Evolutionary conservation across 345 rosid genomes (phyloP).

Genomic region (Brassica incana): DNA sequence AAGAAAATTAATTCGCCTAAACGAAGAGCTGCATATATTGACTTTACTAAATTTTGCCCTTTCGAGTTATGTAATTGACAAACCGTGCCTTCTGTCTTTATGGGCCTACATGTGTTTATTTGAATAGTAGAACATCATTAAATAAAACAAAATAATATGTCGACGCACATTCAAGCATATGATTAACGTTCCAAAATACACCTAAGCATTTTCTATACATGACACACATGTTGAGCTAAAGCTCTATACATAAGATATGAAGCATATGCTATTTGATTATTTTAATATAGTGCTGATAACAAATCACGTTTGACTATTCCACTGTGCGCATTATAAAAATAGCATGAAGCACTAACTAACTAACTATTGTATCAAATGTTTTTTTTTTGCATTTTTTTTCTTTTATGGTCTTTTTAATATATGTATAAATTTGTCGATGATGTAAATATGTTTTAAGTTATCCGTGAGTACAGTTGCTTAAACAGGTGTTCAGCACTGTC

Average conservation of each 20-base stretch:
- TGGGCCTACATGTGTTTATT: slow-evolving; percentile 32
- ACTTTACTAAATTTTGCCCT: slow-evolving; percentile 1
- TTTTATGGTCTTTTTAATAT: not conserved
- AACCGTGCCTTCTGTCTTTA: slow-evolving; percentile 7
- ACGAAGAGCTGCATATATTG: not conserved
- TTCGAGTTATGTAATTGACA: slow-evolving; percentile 13
- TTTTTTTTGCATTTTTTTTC: not conserved
- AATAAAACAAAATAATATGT: slow-evolving; percentile 36
- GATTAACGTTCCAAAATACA: slow-evolving; percentile 39
- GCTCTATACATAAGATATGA: not conserved
- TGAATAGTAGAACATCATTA: slow-evolving; percentile 27
- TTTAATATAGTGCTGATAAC: not conserved
- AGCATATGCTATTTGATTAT: not conserved
- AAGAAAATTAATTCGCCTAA: not conserved
- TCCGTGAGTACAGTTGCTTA: slow-evolving; percentile 24
- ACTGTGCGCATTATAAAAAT: slow-evolving; percentile 1
- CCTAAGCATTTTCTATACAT: slow-evolving; percentile 33
- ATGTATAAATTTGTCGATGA: slow-evolving; percentile 4
- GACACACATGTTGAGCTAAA: slow-evolving; percentile 13
- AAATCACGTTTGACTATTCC: slow-evolving; percentile 30
- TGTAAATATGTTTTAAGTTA: not conserved
- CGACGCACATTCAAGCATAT: slow-evolving; percentile 41
- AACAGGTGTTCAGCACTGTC: slow-evolving; percentile 13
- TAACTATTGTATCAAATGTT: slow-evolving; percentile 7
- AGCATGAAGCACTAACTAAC: slow-evolving; percentile 3